phyloP scores from a whole-genome alignment of 2,329 filamentous ascomycete genomes.

The Phaeosphaeria sp. region DNA sequence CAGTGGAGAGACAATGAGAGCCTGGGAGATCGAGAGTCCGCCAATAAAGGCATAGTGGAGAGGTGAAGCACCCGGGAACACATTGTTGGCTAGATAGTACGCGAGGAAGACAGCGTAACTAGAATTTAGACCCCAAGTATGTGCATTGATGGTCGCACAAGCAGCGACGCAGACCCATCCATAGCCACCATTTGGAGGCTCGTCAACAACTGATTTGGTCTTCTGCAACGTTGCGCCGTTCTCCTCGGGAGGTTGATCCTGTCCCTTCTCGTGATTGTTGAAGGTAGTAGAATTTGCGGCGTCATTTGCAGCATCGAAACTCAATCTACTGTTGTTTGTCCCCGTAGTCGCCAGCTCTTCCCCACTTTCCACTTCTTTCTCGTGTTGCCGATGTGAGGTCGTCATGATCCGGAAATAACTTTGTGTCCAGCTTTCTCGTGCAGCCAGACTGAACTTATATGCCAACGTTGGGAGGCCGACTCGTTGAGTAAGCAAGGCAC shows the following conservation, averaged over 20 bases:
- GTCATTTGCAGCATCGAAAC: not conserved
- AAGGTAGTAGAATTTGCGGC: not conserved
- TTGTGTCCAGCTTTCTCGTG: not conserved
- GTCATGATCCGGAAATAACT: slow-evolving; percentile 14
- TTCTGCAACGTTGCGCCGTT: not conserved
- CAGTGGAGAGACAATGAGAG: slow-evolving; percentile 71
- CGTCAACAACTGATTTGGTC: slow-evolving; percentile 31
- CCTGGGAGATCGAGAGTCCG: slow-evolving; percentile 69
- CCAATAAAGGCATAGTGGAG: slow-evolving; percentile 81
- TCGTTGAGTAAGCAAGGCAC: not conserved
- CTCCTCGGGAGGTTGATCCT: not conserved
- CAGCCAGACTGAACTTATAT: not conserved
- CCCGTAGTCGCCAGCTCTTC: slow-evolving; percentile 4
- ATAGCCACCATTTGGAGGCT: slow-evolving; percentile 67
- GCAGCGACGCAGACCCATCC: slow-evolving; percentile 62
- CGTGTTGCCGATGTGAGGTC: slow-evolving; percentile 1
- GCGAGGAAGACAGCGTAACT: slow-evolving; percentile 77
- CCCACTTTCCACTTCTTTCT: slow-evolving; percentile 6
- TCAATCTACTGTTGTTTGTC: slow-evolving; percentile 11
- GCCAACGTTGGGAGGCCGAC: not conserved
- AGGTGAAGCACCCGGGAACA: slow-evolving; percentile 67
- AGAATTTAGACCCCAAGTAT: slow-evolving; percentile 78
- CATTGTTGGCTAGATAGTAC: slow-evolving; percentile 67
- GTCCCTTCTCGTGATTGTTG: not conserved
- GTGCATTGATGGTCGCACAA: slow-evolving; percentile 47